phyloP scores from a whole-genome alignment of 2,329 filamentous ascomycete species.

The Orbilia javanica region DNA sequence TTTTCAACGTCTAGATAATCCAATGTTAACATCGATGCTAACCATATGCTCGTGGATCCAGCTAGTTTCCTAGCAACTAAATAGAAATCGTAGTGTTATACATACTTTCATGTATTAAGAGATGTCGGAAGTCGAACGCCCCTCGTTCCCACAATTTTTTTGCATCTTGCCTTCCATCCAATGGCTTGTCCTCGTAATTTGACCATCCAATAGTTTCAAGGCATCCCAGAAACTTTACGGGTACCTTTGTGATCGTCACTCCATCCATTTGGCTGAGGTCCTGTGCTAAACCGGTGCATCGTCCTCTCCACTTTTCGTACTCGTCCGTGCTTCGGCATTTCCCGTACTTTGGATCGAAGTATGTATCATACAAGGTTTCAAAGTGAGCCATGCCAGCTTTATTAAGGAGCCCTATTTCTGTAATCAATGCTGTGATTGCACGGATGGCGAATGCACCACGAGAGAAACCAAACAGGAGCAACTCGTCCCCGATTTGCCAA shows the following conservation, averaged over 20 bases:
- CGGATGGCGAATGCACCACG: slow-evolving; percentile 72
- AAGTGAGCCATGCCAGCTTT: slow-evolving; percentile 71
- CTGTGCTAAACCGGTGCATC: neutral
- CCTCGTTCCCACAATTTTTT: slow-evolving; percentile 41
- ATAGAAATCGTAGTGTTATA: neutral
- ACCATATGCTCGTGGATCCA: too few relatives aligned
- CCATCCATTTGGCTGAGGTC: slow-evolving; percentile 18
- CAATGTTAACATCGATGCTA: neutral
- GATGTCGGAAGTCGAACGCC: slow-evolving; percentile 34
- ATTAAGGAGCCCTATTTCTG: slow-evolving; percentile 69
- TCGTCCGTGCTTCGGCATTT: slow-evolving; percentile 34
- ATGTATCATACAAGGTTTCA: slow-evolving; percentile 71
- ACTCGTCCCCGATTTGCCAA: slow-evolving; percentile 72
- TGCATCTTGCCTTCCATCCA: neutral
- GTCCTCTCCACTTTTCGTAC: slow-evolving; percentile 34
- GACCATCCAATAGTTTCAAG: slow-evolving; percentile 57
- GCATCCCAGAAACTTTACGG: slow-evolving; percentile 46
- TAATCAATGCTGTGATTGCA: slow-evolving; percentile 71
- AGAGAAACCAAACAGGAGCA: slow-evolving; percentile 72
- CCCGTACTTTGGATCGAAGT: slow-evolving; percentile 55
- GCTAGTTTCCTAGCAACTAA: too few relatives aligned
- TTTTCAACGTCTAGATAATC: slow-evolving; percentile 68
- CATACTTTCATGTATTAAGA: slow-evolving; percentile 44
- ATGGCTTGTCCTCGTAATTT: slow-evolving; percentile 12
- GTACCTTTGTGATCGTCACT: slow-evolving; percentile 10